Base-by-base conservation (phyloP, 164 flowering plant genomes). In the Sextonia rubra region DNA sequence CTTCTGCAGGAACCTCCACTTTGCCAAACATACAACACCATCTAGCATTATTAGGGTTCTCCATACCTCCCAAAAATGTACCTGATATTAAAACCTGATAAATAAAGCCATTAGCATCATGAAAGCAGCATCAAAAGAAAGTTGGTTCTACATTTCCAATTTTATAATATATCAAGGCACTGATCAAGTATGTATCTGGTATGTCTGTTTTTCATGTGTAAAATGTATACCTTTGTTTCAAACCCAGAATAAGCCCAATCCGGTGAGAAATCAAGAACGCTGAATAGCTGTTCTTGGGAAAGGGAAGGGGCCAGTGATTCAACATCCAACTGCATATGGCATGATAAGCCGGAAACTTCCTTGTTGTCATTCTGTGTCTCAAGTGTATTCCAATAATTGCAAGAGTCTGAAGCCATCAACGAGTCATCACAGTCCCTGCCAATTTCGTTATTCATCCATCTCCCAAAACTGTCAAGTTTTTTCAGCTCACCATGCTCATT, bases 11-110 rank as follows among this genome's bases (percentile, higher is more conserved):
- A 67, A 89, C 90, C 81, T 89, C 94, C 69, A 85, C 77, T 79
- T 91, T 93, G 44, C 93, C 94, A 85, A 91, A 91, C 97, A 91
- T 90, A 76, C 94, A 91, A 66, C 87, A 80, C 97, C 97, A 91
- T 22, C 83, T 85, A 1, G 61, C 64, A 29, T 64, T 66, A 52
- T 47, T 37, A 70, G 73, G 72, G 47, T 71, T 66, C 69, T 80
- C 79, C 61, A 62, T 68, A 69, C 78, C 80, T 22, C 80, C 82
- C 82, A 90, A 55, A 76, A 88, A 89, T 18, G 71, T 76, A 64
- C 97, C 97, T 47, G 84, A 70, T 25, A 91, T 80, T 66, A 91
- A 65, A 79, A 91, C 91, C 92, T 91, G 83, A 71, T 11, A 72
- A 64, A 70, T 32, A 49, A 29, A 76, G 15, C 49, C 44, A 70